Evolutionary conservation across 495 filamentous ascomycete genomes (phyloP), one percentile per base, ranked within the genome.

Genomic region (Xylaria longipes): DNA sequence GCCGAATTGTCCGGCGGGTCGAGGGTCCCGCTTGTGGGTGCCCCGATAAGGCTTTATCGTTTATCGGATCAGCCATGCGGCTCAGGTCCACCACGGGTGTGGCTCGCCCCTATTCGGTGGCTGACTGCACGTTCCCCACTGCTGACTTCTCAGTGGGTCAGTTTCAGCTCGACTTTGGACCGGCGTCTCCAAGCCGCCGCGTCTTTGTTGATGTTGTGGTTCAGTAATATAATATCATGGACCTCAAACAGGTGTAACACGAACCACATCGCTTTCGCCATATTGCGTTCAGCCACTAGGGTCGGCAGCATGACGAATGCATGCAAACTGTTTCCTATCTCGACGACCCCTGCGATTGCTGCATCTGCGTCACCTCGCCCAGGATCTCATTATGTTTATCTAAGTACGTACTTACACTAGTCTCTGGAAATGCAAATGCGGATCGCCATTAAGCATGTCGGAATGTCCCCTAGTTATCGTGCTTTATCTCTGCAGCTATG

Each of bases 401-500:
- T 29, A 39, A 8, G 31, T 41, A 58, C 7, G 41, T 64, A 45
- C n/a, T n/a, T n/a, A n/a, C n/a, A n/a, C 52, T 43, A 57, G 57
- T 56, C 65, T 48, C 74, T 70, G 70, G 74, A 77, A 76, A 74
- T 71, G 73, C 50, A 69, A 73, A 72, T 74, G 77, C 76, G 75
- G 75, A 77, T 76, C 77, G 72, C 72, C 72, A 74, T 77, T 76
- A 72, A 70, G 71, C 73, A 74, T 74, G 75, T 77, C 75, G 77
- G 77, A 77, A 78, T 74, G 74, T 75, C 73, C 73, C 72, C 73
- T 73, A 72, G 73, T 75, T 78, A 74, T 71, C 76, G 41, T 72
- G 74, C 74, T 68, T 68, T 33, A 72, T 68, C 64, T 72, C 70
- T 70, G 66, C 65, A 71, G 65, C 67, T 71, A 78, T 78, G 76